These are phyloP conservation scores for Ceratobasidium sp. DNA, from an alignment of 1,284 basidiomycete genomes.

Conservation along the genomic window DNA sequence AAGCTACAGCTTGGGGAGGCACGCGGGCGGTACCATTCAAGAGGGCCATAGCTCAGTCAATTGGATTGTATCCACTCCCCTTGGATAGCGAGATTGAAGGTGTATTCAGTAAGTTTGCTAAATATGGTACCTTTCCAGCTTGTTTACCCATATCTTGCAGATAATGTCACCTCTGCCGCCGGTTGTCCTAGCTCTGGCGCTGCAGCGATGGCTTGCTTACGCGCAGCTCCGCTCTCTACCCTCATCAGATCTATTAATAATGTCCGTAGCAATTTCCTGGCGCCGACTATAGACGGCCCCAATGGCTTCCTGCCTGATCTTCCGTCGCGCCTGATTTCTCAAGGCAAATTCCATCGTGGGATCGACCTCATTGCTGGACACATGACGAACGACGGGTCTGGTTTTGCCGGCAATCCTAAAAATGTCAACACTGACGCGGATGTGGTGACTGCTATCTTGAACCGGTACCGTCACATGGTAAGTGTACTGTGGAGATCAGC, in stretches of 20 bases:
- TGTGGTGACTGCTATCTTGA: slow-evolving; percentile 56
- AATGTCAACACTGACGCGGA: slow-evolving; percentile 59
- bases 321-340: slow-evolving; percentile 57
- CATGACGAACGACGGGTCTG: slow-evolving; percentile 60
- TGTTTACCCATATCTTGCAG: slow-evolving; percentile 48
- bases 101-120: slow-evolving; percentile 54
- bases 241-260: slow-evolving; percentile 54
- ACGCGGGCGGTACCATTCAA: slow-evolving; percentile 38
- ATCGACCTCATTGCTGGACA: slow-evolving; percentile 61
- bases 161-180: slow-evolving; percentile 53
- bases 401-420: slow-evolving; percentile 58
- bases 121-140: neutral
- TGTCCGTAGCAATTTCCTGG: slow-evolving; percentile 54
- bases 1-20: slow-evolving; percentile 43
- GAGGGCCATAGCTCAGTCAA: slow-evolving; percentile 52
- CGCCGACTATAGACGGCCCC: slow-evolving; percentile 58
- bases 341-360: slow-evolving; percentile 55
- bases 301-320: slow-evolving; percentile 48
- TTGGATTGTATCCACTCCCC: slow-evolving; percentile 59
- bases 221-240: slow-evolving; percentile 56
- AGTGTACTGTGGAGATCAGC: slow-evolving; percentile 44
- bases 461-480: slow-evolving; percentile 58
- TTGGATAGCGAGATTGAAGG: slow-evolving; percentile 54
- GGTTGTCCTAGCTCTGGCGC: slow-evolving; percentile 55
- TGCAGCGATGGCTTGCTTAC: slow-evolving; percentile 57